Conservation (phyloP, 2,329 filamentous ascomycete species). For the Aspergillus floridensis region DNA sequence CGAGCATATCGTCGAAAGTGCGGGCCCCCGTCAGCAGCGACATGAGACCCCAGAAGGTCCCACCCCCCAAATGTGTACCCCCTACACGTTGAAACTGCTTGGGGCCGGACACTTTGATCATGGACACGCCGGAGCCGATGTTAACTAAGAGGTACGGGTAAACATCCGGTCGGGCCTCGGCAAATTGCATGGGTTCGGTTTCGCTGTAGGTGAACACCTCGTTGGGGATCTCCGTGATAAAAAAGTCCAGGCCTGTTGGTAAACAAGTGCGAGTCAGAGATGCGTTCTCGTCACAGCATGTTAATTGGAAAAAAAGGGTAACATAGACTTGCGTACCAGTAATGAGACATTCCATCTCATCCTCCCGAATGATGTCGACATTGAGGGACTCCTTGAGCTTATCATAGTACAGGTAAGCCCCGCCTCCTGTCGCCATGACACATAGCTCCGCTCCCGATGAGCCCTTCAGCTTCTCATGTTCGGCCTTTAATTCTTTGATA, state of each 20-base stretch:
- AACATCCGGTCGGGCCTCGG: constrained; percentile 71
- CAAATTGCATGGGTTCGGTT: constrained; percentile 84
- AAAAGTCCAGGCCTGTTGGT: constrained; percentile 81
- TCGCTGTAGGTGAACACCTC: constrained; percentile 98
- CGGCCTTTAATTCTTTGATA: constrained; percentile 78
- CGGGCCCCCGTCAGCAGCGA: constrained; percentile 88
- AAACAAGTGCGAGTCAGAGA: background rate
- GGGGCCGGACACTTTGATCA: constrained; percentile 94
- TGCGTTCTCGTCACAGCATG: background rate
- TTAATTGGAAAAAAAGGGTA: too few relatives aligned
- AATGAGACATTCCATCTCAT: constrained; percentile 98
- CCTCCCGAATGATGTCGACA: constrained; percentile 85
- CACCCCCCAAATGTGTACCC: constrained; percentile 89
- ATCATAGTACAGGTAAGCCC: constrained; percentile 96
- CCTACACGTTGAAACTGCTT: constrained; percentile 85
- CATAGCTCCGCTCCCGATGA: constrained; percentile 68
- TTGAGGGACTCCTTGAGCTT: constrained; percentile 78
- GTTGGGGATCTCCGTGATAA: constrained; percentile 94
- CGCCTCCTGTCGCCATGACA: constrained; percentile 93
- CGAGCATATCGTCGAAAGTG: constrained; percentile 97
- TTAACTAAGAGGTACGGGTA: constrained; percentile 98
- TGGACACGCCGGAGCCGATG: constrained; percentile 93
- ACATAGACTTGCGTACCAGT: constrained; percentile 59
- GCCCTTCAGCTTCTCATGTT: constrained; percentile 74
- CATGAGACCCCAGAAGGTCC: constrained; percentile 95